Evolutionary conservation across 805 yeast species (phyloP).

Genomic region (Candida endomychidarum): DNA sequence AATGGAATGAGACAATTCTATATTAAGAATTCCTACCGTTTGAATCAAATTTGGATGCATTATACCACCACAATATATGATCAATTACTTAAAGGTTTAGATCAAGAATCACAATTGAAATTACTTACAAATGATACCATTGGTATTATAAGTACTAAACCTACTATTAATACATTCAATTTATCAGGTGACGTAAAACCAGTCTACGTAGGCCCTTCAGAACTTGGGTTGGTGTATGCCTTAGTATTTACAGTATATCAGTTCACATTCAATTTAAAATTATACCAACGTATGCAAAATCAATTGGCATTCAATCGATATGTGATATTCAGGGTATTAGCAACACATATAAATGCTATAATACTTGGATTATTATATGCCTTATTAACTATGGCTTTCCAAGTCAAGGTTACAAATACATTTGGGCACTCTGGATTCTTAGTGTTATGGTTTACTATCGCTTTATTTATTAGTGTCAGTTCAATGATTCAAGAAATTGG

Average conservation of each 20-base stretch:
- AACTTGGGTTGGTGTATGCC: conserved; percentile 33
- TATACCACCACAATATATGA: conserved; percentile 22
- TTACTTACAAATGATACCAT: conserved; percentile 18
- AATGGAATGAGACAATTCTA: conserved; percentile 33
- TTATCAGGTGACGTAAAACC: conserved; percentile 20
- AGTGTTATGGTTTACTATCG: conserved; percentile 34
- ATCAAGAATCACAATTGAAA: conserved; percentile 15
- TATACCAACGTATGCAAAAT: conserved; percentile 21
- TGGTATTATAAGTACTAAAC: conserved; percentile 20
- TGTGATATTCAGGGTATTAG: conserved; percentile 26
- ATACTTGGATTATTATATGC: conserved; percentile 30
- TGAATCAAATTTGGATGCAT: conserved; percentile 23
- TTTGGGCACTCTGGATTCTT: conserved; percentile 33
- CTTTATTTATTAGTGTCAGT: conserved; percentile 26
- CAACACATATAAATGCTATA: conserved; percentile 31
- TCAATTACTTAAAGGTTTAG: conserved; percentile 17
- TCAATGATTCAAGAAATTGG: conserved; percentile 30
- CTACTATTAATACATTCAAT: conserved; percentile 24
- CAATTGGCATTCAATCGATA: conserved; percentile 24
- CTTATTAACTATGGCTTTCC: conserved; percentile 32
- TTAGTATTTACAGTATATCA: conserved; percentile 34
- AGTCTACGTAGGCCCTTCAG: conserved; percentile 32
- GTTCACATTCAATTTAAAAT: conserved; percentile 31
- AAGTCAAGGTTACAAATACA: conserved; percentile 23
- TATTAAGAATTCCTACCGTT: conserved; percentile 19